Evolutionary conservation across 2,329 filamentous ascomycete species (phyloP).

Genomic region (Blastomyces gilchristii): DNA sequence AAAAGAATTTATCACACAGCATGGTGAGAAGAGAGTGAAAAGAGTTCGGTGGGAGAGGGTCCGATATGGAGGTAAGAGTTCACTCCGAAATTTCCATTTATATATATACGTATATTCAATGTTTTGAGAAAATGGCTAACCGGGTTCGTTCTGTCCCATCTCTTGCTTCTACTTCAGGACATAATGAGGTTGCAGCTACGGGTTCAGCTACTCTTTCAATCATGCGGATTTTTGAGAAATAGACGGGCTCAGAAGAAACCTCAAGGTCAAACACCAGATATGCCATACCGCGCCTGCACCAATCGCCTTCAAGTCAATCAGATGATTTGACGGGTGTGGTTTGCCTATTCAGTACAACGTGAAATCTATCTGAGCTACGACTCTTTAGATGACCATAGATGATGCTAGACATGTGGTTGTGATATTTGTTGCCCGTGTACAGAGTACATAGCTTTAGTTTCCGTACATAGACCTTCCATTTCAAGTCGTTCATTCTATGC

Average conservation of each 20-base stretch:
- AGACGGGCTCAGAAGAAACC: neutral
- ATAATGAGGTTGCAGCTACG: slow-evolving; percentile 34
- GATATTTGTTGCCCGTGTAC: no score
- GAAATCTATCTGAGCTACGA: neutral
- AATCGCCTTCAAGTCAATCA: neutral
- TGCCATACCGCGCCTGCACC: no score
- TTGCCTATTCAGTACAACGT: neutral
- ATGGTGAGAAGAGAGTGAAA: slow-evolving; percentile 22
- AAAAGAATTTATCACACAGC: slow-evolving; percentile 14
- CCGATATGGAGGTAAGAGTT: slow-evolving; percentile 33
- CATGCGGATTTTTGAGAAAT: slow-evolving; percentile 29
- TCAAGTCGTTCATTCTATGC: neutral
- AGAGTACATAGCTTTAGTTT: neutral
- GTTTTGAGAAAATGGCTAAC: neutral
- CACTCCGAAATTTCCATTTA: neutral
- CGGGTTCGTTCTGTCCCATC: neutral
- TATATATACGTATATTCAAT: neutral
- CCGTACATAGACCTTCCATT: neutral
- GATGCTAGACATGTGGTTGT: neutral
- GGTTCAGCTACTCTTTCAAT: slow-evolving; percentile 31
- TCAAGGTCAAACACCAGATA: neutral
- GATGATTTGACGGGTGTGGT: neutral
- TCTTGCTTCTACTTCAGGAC: slow-evolving; percentile 20
- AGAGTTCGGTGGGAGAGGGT: slow-evolving; percentile 37
- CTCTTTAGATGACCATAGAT: neutral